A percentile compares a stretch with the other conserved stretches of the same genome.
phyloP scores from a whole-genome alignment of 768 basidiomycete genomes.

The Coprinopsis cinerea region DNA sequence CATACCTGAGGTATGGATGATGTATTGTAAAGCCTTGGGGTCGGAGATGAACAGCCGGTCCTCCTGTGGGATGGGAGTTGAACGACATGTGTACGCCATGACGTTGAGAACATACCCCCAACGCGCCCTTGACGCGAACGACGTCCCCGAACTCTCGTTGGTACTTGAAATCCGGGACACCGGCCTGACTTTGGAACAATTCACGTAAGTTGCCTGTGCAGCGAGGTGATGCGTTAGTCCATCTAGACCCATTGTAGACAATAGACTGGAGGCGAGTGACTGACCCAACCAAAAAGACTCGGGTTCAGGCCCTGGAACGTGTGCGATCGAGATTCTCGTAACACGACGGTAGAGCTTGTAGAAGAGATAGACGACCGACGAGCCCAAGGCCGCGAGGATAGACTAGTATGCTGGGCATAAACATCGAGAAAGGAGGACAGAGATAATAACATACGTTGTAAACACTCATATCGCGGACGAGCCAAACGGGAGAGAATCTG shows the following conservation, averaged over 20 bases:
- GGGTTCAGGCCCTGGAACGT: conserved; percentile 43
- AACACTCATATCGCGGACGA: not conserved
- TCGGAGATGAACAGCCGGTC: conserved; percentile 50
- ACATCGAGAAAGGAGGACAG: not conserved
- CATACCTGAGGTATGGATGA: conserved; percentile 46
- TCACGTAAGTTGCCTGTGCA: conserved; percentile 42
- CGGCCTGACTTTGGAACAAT: conserved; percentile 46
- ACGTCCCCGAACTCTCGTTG: conserved; percentile 43
- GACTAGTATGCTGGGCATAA: conserved; percentile 8
- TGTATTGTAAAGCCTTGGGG: conserved; percentile 54
- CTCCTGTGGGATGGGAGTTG: conserved; percentile 28
- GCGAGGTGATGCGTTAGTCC: not conserved
- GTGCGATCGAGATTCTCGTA: conserved; percentile 34
- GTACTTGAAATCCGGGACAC: conserved; percentile 48
- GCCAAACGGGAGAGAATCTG: not conserved
- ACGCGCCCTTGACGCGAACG: conserved; percentile 44
- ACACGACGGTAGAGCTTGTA: conserved; percentile 28
- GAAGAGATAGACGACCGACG: conserved; percentile 16
- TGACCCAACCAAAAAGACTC: conserved; percentile 45
- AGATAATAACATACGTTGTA: conserved; percentile 2
- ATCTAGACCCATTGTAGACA: not conserved
- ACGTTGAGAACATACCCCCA: conserved; percentile 32
- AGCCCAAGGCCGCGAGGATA: conserved; percentile 10
- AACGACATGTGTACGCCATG: not conserved
- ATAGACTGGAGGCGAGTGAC: not conserved